Conservation (phyloP, 805 yeast genomes). For the Kuraishia ogatae region DNA sequence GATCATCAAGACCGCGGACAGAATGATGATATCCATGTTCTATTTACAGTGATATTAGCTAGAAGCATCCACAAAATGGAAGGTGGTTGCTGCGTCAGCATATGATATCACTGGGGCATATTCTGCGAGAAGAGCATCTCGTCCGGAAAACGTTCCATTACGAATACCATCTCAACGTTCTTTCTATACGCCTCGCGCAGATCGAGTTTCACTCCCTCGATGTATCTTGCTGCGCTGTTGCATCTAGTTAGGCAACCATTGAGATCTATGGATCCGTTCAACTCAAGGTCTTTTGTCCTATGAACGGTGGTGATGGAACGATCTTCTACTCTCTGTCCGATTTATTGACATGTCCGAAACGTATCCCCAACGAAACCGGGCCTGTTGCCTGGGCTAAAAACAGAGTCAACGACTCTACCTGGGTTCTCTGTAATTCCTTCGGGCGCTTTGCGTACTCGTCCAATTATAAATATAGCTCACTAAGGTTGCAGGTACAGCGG, state of each 20-base stretch:
- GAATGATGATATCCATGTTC: no score
- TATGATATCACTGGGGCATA: neutral
- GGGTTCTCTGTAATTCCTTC: neutral
- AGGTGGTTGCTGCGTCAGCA: neutral
- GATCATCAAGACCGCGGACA: no score
- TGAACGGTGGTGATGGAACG: neutral
- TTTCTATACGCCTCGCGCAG: neutral
- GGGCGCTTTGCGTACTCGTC: neutral
- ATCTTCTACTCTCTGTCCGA: no score
- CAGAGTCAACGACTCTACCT: neutral
- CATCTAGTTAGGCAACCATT: neutral
- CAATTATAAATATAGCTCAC: neutral
- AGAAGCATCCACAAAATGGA: neutral
- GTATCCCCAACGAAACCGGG: no score
- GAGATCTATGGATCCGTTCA: neutral
- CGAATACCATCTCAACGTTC: neutral
- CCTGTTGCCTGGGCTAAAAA: neutral
- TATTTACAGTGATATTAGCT: neutral
- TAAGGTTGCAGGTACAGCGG: neutral
- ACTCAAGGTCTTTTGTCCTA: neutral
- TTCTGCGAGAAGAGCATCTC: neutral
- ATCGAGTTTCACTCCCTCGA: neutral
- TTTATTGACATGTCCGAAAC: no score
- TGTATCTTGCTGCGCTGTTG: neutral
- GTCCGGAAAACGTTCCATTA: neutral